Evolutionary conservation across 2,329 filamentous ascomycete genomes (phyloP), one percentile per base, ranked within the genome.

Genomic region (Cordyceps farinosa): DNA sequence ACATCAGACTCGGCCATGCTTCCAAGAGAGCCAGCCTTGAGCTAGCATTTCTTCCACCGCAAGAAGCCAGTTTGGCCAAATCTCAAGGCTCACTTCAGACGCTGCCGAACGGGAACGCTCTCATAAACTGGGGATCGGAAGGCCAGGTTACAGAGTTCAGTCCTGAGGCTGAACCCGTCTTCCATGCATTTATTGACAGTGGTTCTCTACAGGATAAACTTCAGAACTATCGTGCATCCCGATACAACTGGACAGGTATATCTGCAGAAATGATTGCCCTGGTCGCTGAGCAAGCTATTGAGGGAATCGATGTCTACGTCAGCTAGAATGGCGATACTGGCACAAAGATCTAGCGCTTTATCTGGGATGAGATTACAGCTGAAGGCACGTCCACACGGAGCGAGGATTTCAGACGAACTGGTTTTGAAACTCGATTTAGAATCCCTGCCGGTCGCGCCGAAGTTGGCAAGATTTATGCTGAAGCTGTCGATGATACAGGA

Each of bases 71-170:
- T 8, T 73, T 80, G 0, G 78, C 82, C 34, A 80, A 77, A 52
- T 84, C 82, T 0, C 79, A 80, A 64, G 78, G 78, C 6, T 77
- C 73, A 48, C 79, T 81, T 15, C 84, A 88, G 66, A 68, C 83
- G 7, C 76, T 87, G 0, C 78, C 81, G 0, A 80, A 80, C 61
- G 81, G 81, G 42, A 82, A 85, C 63, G 79, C 79, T 7, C 73
- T 87, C 44, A 79, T 87, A 54, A 83, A 83, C 66, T 88, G 84
- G 84, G 84, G 85, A 2, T 78, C 77, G 0, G 77, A 77, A 29
- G 80, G 80, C 0, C 78, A 78, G 3, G 66, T 82, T 27, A 83
- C 79, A 1, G 80, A 81, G 67, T 78, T 82, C 67, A 74, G 73
- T 1, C 66, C 73, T 1, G 76, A 80, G 22, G 84, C 83, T 9